Base-by-base conservation (phyloP, 495 filamentous ascomycete genomes). In the Hypoxylon subgilvum region DNA sequence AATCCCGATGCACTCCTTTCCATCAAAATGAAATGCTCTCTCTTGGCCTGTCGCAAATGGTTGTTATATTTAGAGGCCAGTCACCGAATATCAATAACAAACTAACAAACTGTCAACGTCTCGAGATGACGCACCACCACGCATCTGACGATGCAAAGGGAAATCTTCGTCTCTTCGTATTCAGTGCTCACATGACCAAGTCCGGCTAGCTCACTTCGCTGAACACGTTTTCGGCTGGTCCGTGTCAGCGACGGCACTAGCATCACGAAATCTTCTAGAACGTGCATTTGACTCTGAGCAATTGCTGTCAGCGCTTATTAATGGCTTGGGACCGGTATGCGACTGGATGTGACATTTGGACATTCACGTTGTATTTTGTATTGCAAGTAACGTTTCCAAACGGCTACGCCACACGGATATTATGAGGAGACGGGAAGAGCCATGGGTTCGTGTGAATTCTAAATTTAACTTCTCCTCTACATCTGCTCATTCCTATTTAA, bases 131-230 rank as follows among this genome's bases (percentile, higher is more conserved):
- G 34, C 35, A 31, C 28, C 42, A 36, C 35, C 21, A 27, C 8
- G 23, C 8, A 47, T 28, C 49, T 28, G 41, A 49, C 30, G 43
- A 28, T 16, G 19, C 21, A 12, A 38, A 17, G 17, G 21, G 35
- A 36, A 44, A 43, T 47, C 12, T 53, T 63, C 60, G 60, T 63
- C 38, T 47, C 12, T 53, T 63, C 60, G 60, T 63, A 57, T 63
- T 63, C 14, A 2, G 32, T n/a, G 34, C 10, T 38, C 60, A 48
- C 52, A 63, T 63, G 52, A 63, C 60, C 13, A 18, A 21, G n/a
- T 32, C 16, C 19, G 16, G 17, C 14, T 38, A 13, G 23, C 8
- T 27, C 3, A 8, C 23, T 27, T 27, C 23, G 3, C 23, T 47
- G 9, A 39, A 44, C 48, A 48, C 28, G 46, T 39, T 42, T 41